phyloP scores from a whole-genome alignment of 2,329 filamentous ascomycete species.

The Chaetomiaceae sp. region DNA sequence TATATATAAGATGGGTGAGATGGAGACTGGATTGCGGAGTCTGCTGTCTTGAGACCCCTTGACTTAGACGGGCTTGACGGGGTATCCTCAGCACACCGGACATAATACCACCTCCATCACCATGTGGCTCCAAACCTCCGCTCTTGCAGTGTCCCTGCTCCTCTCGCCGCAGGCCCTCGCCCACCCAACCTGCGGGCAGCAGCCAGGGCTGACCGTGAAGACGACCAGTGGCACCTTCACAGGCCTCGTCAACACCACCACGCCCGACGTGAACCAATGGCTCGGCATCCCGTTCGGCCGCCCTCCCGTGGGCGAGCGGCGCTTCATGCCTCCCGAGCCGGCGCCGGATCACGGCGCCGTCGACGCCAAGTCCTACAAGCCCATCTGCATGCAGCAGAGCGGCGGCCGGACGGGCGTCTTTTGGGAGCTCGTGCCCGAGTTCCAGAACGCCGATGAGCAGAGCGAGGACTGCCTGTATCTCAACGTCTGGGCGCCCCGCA shows the following conservation, averaged over 20 bases:
- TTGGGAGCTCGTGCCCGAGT: slow-evolving; percentile 1
- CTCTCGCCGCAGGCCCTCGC: too few species aligned
- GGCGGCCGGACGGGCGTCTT: slow-evolving; percentile 1
- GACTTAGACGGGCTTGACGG: too few species aligned
- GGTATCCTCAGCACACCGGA: too few species aligned
- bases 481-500: slow-evolving; percentile 1
- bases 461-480: slow-evolving; percentile 7
- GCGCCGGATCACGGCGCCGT: background rate
- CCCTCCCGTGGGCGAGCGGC: background rate
- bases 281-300: slow-evolving; percentile 2
- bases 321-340: slow-evolving; percentile 4
- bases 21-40: too few species aligned
- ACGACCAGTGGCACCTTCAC: slow-evolving; percentile 5
- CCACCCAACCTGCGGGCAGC: too few species aligned
- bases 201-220: background rate
- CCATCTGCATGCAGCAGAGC: background rate
- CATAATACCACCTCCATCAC: too few species aligned
- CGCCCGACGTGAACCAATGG: slow-evolving; percentile 3
- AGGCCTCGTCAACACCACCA: background rate
- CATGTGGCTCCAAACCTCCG: too few species aligned
- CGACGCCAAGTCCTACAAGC: slow-evolving; percentile 2
- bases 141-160: too few species aligned
- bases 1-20: too few species aligned
- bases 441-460: slow-evolving; percentile 2
- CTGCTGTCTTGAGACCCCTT: too few species aligned